A percentile compares a stretch with the other conserved stretches of the same genome.
phyloP scores from a whole-genome alignment of 2,329 filamentous ascomycete genomes.

The Epichloe typhina region DNA sequence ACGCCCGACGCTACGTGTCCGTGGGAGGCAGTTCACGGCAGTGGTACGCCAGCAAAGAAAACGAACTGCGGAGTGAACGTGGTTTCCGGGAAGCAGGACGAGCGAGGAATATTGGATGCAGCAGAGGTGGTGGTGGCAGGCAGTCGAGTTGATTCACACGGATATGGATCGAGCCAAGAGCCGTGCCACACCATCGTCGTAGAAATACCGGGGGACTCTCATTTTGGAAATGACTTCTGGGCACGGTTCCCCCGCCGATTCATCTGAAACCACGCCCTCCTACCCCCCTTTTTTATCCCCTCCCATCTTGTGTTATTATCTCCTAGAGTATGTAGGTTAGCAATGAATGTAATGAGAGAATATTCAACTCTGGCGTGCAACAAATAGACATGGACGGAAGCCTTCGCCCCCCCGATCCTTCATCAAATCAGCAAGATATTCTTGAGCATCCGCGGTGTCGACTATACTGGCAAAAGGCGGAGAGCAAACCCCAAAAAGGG shows the following conservation, averaged over 20 bases:
- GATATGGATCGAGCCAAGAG: background rate
- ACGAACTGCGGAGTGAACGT: background rate
- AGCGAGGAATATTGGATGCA: background rate
- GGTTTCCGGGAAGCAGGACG: background rate
- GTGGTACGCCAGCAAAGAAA: background rate
- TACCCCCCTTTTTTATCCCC: background rate
- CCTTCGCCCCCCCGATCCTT: too few species aligned
- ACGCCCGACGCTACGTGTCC: background rate
- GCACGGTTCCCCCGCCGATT: background rate
- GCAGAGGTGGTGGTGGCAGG: background rate
- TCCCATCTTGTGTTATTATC: background rate
- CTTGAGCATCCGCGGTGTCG: conserved; percentile 31
- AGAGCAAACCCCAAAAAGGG: conserved; percentile 10
- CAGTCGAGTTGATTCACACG: background rate
- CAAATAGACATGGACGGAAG: too few species aligned
- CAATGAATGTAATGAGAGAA: background rate
- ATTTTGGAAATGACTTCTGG: conserved; percentile 1
- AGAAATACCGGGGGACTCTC: background rate
- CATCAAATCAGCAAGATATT: conserved; percentile 19
- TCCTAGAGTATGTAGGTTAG: background rate
- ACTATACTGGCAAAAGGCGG: conserved; percentile 19
- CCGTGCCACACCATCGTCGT: background rate
- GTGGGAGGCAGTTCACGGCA: background rate
- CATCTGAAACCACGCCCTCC: background rate
- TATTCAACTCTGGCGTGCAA: too few species aligned